Evolutionary conservation across 2,329 filamentous ascomycete genomes (phyloP), one percentile per base, ranked within the genome.

Genomic region (Colletotrichum sp.): DNA sequence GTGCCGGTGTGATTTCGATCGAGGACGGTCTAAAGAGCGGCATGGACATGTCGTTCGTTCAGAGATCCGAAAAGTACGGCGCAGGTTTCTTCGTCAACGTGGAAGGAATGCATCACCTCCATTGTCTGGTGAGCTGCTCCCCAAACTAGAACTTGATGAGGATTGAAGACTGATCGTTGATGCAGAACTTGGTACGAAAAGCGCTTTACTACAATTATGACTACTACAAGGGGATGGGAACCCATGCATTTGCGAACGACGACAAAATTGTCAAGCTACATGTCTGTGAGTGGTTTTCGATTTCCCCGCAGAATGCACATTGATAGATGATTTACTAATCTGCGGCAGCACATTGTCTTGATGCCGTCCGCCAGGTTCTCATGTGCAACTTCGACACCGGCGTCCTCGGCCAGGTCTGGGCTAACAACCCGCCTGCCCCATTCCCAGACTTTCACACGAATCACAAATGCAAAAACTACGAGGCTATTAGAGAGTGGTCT

Each of bases 361-460:
- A 93, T 77, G 90, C 89, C 5, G 75, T 93, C 60, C 89, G 91
- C 1, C 91, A 93, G 80, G 89, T 92, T 18, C 85, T 93, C 16
- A 93, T 93, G 90, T 93, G 92, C 82, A 90, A 88, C 32, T 85
- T 89, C 24, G 92, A 93, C 78, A 88, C 90, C 4, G 91, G 88
- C 2, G 87, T 93, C 1, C 85, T 93, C 0, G 91, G 91, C 15
- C 91, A 93, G 78, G 87, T 93, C 8, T 93, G 91, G 91, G 88
- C 88, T 39, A 84, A 90, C 28, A 81, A 82, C 5, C 79, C 85
- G 2, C 86, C 88, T 0, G 82, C 84, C 59, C 86, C 90, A 1
- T 92, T 91, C 77, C 90, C 91, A 3, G 91, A 93, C 80, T 93
- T 93, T 82, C 91, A 92, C 79, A 92, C 91, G 0, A 85, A 85